Conservation (phyloP, 2,329 filamentous ascomycete genomes). For the Diaporthe nobilis region DNA sequence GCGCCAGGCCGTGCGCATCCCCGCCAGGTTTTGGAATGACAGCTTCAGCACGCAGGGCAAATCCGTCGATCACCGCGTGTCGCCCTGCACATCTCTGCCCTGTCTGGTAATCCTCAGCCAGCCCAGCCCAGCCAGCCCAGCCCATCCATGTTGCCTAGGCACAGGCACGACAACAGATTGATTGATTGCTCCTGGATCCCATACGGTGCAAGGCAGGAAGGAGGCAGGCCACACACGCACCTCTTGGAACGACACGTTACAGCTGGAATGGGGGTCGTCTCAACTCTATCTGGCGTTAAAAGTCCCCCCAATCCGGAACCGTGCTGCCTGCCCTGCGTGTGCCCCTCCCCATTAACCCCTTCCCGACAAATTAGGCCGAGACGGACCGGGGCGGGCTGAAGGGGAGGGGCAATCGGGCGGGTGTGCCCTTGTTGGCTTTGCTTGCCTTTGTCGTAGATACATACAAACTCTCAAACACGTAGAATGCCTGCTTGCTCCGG, state of each 20-base stretch:
- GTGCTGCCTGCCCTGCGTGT: background rate
- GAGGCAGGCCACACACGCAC: background rate
- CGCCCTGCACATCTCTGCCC: conserved; percentile 16
- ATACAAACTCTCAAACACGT: conserved; percentile 2
- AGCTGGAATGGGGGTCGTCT: conserved; percentile 24
- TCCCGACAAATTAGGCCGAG: conserved; percentile 27
- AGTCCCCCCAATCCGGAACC: conserved; percentile 19
- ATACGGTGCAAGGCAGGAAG: background rate
- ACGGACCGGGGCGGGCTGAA: conserved; percentile 23
- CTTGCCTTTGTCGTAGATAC: background rate
- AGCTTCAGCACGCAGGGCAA: conserved; percentile 21
- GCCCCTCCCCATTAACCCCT: background rate
- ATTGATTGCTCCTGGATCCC: background rate
- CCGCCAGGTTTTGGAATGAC: conserved; percentile 17
- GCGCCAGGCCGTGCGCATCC: conserved; percentile 20
- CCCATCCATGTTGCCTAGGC: background rate
- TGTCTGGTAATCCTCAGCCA: background rate
- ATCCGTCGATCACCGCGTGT: conserved; percentile 31
- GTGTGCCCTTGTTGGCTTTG: background rate
- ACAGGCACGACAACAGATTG: background rate
- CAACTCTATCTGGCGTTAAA: conserved; percentile 31
- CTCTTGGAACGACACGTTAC: conserved; percentile 13
- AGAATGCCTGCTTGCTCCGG: background rate
- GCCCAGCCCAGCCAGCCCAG: background rate
- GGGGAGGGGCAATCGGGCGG: background rate